phyloP scores from a whole-genome alignment of 148 eudicot species.

The Linanthus parryae region DNA sequence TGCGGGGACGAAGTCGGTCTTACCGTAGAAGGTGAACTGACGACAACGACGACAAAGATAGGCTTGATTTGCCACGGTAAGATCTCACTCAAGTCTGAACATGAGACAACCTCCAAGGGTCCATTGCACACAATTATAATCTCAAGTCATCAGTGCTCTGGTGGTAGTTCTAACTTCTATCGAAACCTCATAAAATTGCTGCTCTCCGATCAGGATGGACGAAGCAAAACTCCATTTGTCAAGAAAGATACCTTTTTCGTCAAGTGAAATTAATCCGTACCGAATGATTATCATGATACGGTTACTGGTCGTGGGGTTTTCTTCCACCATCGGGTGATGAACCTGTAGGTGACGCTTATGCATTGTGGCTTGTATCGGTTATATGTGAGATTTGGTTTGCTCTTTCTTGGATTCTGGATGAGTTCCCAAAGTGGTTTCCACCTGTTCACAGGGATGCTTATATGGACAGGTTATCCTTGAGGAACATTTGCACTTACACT shows the following conservation, averaged over 20 bases:
- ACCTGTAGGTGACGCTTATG: constrained; percentile 31
- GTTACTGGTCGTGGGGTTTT: constrained; percentile 22
- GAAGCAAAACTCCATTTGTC: constrained; percentile 30
- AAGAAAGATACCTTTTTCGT: constrained; percentile 27
- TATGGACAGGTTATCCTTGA: constrained; percentile 30
- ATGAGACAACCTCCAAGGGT: too few relatives aligned
- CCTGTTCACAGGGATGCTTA: constrained; percentile 29
- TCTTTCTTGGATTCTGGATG: constrained; percentile 31
- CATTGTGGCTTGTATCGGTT: constrained; percentile 30
- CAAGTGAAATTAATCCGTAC: constrained; percentile 31
- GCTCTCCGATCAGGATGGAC: constrained; percentile 23
- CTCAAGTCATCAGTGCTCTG: too few relatives aligned
- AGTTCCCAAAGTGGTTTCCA: constrained; percentile 32
- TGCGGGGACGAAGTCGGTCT: constrained; percentile 21
- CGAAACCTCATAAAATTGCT: background rate
- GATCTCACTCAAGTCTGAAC: background rate
- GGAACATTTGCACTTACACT: too few relatives aligned
- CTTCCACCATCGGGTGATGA: constrained; percentile 26
- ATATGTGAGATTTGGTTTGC: constrained; percentile 37
- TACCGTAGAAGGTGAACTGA: constrained; percentile 13
- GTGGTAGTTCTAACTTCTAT: too few relatives aligned
- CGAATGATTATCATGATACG: constrained; percentile 26
- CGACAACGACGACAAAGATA: constrained; percentile 4
- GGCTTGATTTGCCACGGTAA: constrained; percentile 12
- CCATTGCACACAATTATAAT: too few relatives aligned